A percentile compares a stretch with the other conserved stretches of the same genome.
phyloP scores from a whole-genome alignment of 2,329 filamentous ascomycete genomes.

The Curvularia lunata region DNA sequence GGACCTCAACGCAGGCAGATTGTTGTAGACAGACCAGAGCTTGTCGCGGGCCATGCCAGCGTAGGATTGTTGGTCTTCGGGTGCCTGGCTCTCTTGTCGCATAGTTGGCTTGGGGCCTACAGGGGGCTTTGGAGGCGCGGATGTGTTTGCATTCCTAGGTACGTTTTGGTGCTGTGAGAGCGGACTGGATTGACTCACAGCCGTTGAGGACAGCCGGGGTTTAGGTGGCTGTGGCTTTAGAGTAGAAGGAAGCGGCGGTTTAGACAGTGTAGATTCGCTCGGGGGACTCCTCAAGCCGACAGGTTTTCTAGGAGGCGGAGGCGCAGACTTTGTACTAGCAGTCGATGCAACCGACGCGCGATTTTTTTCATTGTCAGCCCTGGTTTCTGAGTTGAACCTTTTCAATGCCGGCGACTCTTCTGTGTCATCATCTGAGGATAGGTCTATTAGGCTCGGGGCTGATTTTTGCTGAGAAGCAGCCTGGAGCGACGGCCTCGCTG shows the following conservation, averaged over 20 bases:
- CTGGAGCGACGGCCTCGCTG: constrained; percentile 34
- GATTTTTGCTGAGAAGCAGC: constrained; percentile 35
- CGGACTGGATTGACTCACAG: constrained; percentile 35
- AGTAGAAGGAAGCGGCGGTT: constrained; percentile 23
- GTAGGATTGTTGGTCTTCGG: constrained; percentile 41
- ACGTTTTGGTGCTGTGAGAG: constrained; percentile 34
- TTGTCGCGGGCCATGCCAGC: constrained; percentile 49
- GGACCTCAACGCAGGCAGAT: constrained; percentile 45
- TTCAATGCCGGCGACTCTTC: constrained; percentile 24
- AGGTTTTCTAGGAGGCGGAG: constrained; percentile 43
- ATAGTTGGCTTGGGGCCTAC: constrained; percentile 34
- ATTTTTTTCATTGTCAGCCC: constrained; percentile 22
- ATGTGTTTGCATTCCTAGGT: constrained; percentile 33
- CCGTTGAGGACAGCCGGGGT: constrained; percentile 38
- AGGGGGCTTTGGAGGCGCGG: constrained; percentile 44
- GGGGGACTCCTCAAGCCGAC: constrained; percentile 50
- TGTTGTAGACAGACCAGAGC: constrained; percentile 50
- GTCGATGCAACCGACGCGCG: constrained; percentile 25
- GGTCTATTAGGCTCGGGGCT: constrained; percentile 55
- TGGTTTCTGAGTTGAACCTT: constrained; percentile 38
- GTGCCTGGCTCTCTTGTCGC: constrained; percentile 24
- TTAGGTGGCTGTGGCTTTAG: constrained; percentile 46
- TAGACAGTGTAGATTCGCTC: constrained; percentile 28
- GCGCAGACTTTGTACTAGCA: constrained; percentile 40
- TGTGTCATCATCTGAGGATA: constrained; percentile 53